These are phyloP conservation scores for Phytophthora sansomeana DNA, from an alignment of 352 stramenopile genomes.

Conservation along the genomic window DNA sequence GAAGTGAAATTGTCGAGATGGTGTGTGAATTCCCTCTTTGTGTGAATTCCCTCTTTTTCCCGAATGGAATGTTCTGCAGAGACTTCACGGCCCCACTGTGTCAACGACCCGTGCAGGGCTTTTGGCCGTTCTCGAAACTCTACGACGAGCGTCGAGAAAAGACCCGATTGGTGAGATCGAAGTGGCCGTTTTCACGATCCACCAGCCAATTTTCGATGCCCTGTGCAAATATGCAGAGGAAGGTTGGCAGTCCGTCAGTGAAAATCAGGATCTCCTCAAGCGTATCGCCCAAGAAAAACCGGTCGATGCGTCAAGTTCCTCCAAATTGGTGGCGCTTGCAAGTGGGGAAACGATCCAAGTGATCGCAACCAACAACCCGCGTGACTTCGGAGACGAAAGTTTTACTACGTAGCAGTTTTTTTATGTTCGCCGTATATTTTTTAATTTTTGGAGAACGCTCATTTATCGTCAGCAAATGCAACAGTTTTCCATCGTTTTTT, in stretches of 20 bases:
- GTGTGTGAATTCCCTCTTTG: too few species aligned
- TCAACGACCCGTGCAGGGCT: not conserved
- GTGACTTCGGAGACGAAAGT: too few species aligned
- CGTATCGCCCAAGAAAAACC: not conserved
- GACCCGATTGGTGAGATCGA: not conserved
- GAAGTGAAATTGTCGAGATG: not conserved
- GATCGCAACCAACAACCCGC: not conserved
- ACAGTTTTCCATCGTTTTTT: too few species aligned
- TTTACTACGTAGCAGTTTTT: too few species aligned
- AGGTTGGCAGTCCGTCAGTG: not conserved
- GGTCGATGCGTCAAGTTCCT: not conserved
- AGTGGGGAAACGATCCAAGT: not conserved
- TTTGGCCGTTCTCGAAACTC: not conserved
- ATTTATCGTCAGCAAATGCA: too few species aligned
- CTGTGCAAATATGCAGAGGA: not conserved
- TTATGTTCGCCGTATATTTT: too few species aligned
- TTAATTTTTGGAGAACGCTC: too few species aligned
- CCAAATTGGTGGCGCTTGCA: not conserved
- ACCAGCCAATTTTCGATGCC: not conserved
- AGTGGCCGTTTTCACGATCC: constrained; percentile 1
- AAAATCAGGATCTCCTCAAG: not conserved
- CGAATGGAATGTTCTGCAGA: constrained; percentile 3
- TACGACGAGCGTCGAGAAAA: not conserved
- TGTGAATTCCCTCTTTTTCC: constrained; percentile 2
- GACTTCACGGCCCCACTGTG: not conserved